Evolutionary conservation across 768 basidiomycete genomes (phyloP).

Genomic region (Leccinum obscurum): DNA sequence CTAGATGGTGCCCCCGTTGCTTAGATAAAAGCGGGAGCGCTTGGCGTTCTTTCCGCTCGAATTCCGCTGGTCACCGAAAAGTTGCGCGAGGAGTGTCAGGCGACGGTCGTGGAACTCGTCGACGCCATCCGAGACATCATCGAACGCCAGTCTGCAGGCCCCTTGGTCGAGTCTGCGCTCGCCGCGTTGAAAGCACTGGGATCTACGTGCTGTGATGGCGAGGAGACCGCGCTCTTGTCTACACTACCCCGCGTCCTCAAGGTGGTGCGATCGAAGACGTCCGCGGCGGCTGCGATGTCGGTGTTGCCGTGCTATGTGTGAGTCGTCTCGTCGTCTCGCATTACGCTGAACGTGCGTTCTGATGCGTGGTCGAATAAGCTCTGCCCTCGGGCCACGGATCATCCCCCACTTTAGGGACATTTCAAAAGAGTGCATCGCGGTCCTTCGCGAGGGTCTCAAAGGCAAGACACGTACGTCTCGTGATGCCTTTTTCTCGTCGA

Average conservation of each 20-base stretch:
- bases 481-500: background rate
- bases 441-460: conserved; percentile 44
- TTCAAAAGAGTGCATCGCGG: conserved; percentile 52
- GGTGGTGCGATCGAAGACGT: conserved; percentile 41
- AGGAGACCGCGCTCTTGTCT: conserved; percentile 63
- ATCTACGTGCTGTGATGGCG: conserved; percentile 55
- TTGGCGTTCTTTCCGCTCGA: conserved; percentile 68
- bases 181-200: conserved; percentile 61
- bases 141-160: conserved; percentile 39
- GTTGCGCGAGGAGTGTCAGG: conserved; percentile 51
- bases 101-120: conserved; percentile 55
- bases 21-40: conserved; percentile 66
- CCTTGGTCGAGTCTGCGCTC: conserved; percentile 50
- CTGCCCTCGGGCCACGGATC: conserved; percentile 80
- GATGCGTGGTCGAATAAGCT: conserved; percentile 40
- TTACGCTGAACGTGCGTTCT: background rate
- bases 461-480: conserved; percentile 35
- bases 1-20: background rate
- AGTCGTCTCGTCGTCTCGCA: conserved; percentile 11
- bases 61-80: conserved; percentile 58
- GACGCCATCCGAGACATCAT: conserved; percentile 50
- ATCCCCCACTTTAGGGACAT: conserved; percentile 83
- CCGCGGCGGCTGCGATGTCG: conserved; percentile 46
- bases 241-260: conserved; percentile 59
- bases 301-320: conserved; percentile 67